Evolutionary conservation across 352 stramenopile genomes (phyloP), one percentile per base, ranked within the genome.

Genomic region (Globisporangium sylvaticum): DNA sequence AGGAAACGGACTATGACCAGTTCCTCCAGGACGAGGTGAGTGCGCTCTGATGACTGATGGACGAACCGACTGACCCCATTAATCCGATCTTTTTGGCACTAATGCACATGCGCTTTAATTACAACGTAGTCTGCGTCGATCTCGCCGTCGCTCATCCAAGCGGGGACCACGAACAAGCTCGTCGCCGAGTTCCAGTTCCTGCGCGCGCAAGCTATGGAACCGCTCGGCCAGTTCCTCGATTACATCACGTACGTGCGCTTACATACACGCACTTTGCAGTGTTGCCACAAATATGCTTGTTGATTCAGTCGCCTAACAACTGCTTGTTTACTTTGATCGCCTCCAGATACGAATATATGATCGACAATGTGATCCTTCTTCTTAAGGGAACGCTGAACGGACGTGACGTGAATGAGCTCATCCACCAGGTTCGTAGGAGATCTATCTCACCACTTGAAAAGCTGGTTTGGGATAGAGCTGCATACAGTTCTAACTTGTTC

Each of bases 341-440:
- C 83, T 73, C 50, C 82, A 96, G 81, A 73, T 92, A 87, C 84
- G 97, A 99, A 83, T 99, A 99, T 85, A 99, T 99, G 97, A 99
- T 99, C 78, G 97, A 99, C 77, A 99, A 99, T 76, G 90, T 99
- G 58, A 99, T 99, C 79, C 83, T 99, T 42, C 84, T 99, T 31
- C 89, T 99, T 60, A 99, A 99, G 76, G 97, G 97, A 64, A 99
- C 97, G 52, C 82, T 99, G 22, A 98, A 95, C 71, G 96, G 96
- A 34, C 92, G 97, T 64, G 95, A 99, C 71, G 88, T 97, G 63
- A 98, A 99, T 71, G 97, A 99, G 74, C 89, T 99, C 52, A 98
- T 99, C 58, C 94, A 92, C 58, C 84, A 96, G 80, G 86, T 92
- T 68, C 18, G n/a, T 31, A 31, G 14, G 4, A 46, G 32, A 31